phyloP scores from a whole-genome alignment of 202 grass and related monocot species.

The Panicum hallii region DNA sequence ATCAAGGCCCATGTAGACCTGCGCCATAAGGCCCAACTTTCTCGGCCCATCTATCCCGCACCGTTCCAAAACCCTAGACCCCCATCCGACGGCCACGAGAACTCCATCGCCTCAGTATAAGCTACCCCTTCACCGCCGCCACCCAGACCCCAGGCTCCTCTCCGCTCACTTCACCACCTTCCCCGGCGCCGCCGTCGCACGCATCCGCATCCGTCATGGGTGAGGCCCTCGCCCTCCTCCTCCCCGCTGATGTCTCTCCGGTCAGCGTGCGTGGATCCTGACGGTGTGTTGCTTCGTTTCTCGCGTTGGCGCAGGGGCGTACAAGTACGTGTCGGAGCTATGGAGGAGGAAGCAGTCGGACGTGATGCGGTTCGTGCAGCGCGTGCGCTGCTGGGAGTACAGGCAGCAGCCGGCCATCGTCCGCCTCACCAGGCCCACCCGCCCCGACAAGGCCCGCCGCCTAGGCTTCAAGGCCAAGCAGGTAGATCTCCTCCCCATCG shows the following conservation, averaged over 20 bases:
- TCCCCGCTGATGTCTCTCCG: too few relatives aligned
- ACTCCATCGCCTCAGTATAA: constrained; percentile 30
- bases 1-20: not conserved
- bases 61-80: constrained; percentile 53
- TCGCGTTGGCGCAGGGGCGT: constrained; percentile 64
- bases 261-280: not conserved
- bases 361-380: constrained; percentile 96
- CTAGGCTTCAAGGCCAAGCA: constrained; percentile 97
- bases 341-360: constrained; percentile 99
- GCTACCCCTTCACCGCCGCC: not conserved
- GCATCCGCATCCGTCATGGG: constrained; percentile 49
- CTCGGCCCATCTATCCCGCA: not conserved
- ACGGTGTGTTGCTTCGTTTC: not conserved
- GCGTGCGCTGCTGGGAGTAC: constrained; percentile 98
- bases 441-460: constrained; percentile 90
- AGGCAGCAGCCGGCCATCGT: constrained; percentile 91
- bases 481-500: constrained; percentile 41
- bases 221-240: constrained; percentile 3
- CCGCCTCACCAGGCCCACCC: constrained; percentile 79
- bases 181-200: constrained; percentile 31
- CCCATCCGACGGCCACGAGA: constrained; percentile 49
- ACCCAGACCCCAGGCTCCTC: constrained; percentile 25
- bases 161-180: not conserved
- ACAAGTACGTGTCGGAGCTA: constrained; percentile 95
- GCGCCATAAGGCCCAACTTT: not conserved